A percentile compares a stretch with the other conserved stretches of the same genome.
Evolutionary conservation across 768 basidiomycete genomes (phyloP).

Genomic region (Kwoniella dendrophila): DNA sequence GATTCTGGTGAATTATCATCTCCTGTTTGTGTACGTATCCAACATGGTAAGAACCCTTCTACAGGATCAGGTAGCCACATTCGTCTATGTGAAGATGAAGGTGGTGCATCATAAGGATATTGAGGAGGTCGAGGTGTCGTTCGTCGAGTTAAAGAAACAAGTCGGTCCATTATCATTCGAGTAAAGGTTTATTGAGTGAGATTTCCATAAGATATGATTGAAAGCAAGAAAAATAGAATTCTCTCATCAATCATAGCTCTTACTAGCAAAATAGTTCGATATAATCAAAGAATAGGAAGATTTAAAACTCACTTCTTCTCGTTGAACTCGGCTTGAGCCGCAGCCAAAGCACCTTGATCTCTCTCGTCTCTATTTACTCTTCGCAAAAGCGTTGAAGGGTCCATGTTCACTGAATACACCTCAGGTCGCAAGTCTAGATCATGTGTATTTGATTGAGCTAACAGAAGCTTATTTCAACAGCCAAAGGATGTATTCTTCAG

Average conservation of each 20-base stretch:
- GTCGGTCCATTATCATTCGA: slow-evolving; percentile 3
- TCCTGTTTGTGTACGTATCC: slow-evolving; percentile 73
- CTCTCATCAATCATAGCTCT: not conserved
- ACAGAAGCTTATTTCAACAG: too few species aligned
- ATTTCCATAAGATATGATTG: not conserved
- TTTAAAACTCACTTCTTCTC: slow-evolving; percentile 74
- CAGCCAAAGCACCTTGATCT: slow-evolving; percentile 80
- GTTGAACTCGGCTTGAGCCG: slow-evolving; percentile 91
- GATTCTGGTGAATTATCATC: slow-evolving; percentile 60
- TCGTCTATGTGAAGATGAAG: slow-evolving; percentile 58
- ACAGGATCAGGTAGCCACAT: slow-evolving; percentile 94
- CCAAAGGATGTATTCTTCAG: too few species aligned
- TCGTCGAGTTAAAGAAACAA: slow-evolving; percentile 13
- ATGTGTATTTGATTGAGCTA: too few species aligned
- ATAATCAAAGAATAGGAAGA: not conserved
- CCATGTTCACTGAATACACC: slow-evolving; percentile 35
- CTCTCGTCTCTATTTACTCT: slow-evolving; percentile 60
- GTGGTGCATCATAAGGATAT: slow-evolving; percentile 13
- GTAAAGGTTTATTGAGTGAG: not conserved
- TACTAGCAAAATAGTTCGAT: not conserved
- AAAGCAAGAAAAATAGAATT: not conserved
- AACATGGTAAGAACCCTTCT: slow-evolving; percentile 91
- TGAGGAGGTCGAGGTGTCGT: slow-evolving; percentile 7
- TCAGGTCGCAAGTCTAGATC: not conserved
- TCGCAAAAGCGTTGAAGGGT: slow-evolving; percentile 40